These are phyloP conservation scores for Salix arbutifolia DNA, from an alignment of 345 rosid genomes.

Conservation along the genomic window DNA sequence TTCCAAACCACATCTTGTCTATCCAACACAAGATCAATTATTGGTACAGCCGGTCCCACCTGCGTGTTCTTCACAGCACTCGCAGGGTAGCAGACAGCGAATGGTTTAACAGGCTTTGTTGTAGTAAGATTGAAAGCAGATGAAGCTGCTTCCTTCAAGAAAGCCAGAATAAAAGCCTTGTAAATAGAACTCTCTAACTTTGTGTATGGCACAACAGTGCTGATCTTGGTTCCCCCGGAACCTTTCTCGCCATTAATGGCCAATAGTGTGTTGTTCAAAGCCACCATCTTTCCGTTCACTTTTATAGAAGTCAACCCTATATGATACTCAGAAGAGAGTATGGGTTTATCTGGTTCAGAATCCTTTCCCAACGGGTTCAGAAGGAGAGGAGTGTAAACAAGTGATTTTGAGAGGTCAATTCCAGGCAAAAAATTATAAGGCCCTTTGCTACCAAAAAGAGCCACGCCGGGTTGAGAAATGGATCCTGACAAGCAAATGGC, in stretches of 20 bases:
- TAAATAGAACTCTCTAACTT: conserved; percentile 22
- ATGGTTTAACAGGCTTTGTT: too few relatives aligned
- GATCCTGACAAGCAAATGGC: conserved; percentile 5
- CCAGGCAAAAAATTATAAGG: conserved; percentile 5
- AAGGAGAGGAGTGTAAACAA: neutral
- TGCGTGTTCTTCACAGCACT: too few relatives aligned
- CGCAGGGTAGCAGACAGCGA: too few relatives aligned
- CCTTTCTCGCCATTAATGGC: conserved; percentile 1
- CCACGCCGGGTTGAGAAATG: neutral
- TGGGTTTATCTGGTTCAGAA: too few relatives aligned
- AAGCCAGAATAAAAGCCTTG: conserved; percentile 17
- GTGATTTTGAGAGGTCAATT: conserved; percentile 1
- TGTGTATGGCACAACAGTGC: conserved; percentile 29
- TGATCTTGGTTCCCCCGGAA: conserved; percentile 21
- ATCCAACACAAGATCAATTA: too few relatives aligned
- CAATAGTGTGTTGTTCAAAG: neutral
- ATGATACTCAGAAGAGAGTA: conserved; percentile 24
- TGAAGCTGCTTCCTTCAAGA: neutral
- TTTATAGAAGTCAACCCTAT: conserved; percentile 6
- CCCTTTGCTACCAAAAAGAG: neutral
- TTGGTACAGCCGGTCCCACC: too few relatives aligned
- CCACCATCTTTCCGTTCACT: conserved; percentile 15
- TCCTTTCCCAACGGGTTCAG: conserved; percentile 1
- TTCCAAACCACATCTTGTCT: too few relatives aligned
- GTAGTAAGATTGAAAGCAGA: neutral